Evolutionary conservation across 306 rosid genomes (phyloP).

Genomic region (Sicyos baderoa): DNA sequence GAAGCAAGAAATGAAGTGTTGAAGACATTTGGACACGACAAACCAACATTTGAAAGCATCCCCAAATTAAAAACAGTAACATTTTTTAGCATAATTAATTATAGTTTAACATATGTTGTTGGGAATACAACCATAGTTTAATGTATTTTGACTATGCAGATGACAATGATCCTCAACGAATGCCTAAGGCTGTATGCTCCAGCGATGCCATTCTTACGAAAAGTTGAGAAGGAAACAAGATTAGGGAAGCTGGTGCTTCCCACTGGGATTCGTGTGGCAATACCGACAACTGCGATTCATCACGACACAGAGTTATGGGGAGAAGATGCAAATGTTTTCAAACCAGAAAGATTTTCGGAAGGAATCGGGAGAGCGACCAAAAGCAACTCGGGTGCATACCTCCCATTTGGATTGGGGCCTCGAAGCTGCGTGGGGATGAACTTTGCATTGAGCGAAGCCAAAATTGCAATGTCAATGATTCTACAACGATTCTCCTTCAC

Average conservation of each 20-base stretch:
- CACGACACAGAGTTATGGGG: slow-evolving; percentile 31
- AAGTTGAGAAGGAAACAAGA: slow-evolving; percentile 2
- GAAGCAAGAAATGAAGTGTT: slow-evolving; percentile 29
- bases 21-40: slow-evolving; percentile 18
- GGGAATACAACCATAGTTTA: too few relatives aligned
- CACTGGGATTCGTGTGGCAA: not conserved
- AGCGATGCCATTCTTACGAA: not conserved
- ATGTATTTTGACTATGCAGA: not conserved
- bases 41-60: slow-evolving; percentile 22
- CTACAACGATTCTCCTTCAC: slow-evolving; percentile 34
- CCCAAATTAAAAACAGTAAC: slow-evolving; percentile 23
- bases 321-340: slow-evolving; percentile 29
- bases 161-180: slow-evolving; percentile 23
- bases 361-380: slow-evolving; percentile 26
- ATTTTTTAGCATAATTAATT: not conserved
- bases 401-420: slow-evolving; percentile 36
- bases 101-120: too few relatives aligned
- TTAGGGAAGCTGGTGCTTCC: slow-evolving; percentile 26
- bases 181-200: slow-evolving; percentile 14
- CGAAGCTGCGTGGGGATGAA: slow-evolving; percentile 33
- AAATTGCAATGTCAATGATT: slow-evolving; percentile 33
- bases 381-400: not conserved
- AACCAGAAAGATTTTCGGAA: slow-evolving; percentile 38
- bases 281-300: slow-evolving; percentile 25
- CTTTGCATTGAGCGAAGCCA: slow-evolving; percentile 32